Evolutionary conservation across 192 early-diverging fungal species (phyloP).

Genomic region (Backusella luteola): DNA sequence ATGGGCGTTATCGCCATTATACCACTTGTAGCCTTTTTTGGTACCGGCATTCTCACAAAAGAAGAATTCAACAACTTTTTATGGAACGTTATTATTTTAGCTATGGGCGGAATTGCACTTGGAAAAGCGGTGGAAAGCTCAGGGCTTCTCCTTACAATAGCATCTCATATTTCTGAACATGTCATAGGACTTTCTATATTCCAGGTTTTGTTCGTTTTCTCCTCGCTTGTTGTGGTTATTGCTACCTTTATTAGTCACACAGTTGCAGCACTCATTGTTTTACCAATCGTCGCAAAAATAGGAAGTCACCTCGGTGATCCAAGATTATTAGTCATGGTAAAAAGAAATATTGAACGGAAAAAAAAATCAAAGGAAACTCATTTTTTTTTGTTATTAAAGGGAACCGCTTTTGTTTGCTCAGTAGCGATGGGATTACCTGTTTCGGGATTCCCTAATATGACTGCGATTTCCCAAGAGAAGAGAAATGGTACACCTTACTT

Average conservation of each 20-base stretch:
- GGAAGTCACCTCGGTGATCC: conserved; percentile 75
- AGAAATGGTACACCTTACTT: conserved; percentile 81
- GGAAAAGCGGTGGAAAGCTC: conserved; percentile 89
- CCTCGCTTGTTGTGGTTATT: conserved; percentile 74
- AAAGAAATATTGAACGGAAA: background rate
- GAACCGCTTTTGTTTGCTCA: conserved; percentile 79
- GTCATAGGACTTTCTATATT: conserved; percentile 71
- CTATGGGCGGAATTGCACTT: conserved; percentile 95
- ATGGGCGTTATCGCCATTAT: conserved; percentile 95
- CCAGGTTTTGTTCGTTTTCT: conserved; percentile 72
- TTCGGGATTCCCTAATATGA: conserved; percentile 97
- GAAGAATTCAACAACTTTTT: conserved; percentile 97
- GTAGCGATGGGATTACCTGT: conserved; percentile 92
- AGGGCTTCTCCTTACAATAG: conserved; percentile 80
- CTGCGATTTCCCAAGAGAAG: conserved; percentile 91
- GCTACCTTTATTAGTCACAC: conserved; percentile 95
- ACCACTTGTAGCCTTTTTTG: conserved; percentile 87
- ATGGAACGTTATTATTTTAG: conserved; percentile 89
- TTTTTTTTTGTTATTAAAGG: conserved; percentile 26
- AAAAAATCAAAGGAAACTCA: conserved; percentile 1
- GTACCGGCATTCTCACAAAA: conserved; percentile 85
- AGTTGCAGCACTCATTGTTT: conserved; percentile 89
- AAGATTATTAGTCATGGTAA: conserved; percentile 76
- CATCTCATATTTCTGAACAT: conserved; percentile 57
- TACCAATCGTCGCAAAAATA: conserved; percentile 90